A percentile compares a stretch with the other conserved stretches of the same genome.
phyloP scores from a whole-genome alignment of 768 basidiomycete genomes.

The Scleroderma citrinum region DNA sequence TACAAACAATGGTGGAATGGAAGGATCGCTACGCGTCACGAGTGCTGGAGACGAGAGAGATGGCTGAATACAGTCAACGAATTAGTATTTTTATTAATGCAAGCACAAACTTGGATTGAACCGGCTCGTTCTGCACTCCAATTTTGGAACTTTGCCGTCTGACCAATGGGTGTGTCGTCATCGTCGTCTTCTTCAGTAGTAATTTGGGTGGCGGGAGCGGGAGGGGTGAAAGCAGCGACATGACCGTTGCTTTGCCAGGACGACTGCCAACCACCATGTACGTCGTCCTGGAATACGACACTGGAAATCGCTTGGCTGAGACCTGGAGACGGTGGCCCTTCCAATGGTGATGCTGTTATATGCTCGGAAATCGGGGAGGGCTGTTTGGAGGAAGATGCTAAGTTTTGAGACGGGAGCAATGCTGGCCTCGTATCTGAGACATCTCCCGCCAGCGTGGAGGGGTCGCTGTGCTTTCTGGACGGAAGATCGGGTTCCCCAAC shows the following conservation, averaged over 20 bases:
- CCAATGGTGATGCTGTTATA: constrained; percentile 27
- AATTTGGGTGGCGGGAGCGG: constrained; percentile 17
- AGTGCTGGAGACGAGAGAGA: constrained; percentile 10
- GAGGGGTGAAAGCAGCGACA: constrained; percentile 6
- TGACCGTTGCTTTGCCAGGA: constrained; percentile 36
- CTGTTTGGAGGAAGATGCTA: constrained; percentile 7
- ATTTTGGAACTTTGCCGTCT: constrained; percentile 31
- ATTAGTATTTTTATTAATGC: not conserved
- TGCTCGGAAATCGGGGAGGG: constrained; percentile 20
- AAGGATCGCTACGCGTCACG: constrained; percentile 32
- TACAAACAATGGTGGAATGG: constrained; percentile 64
- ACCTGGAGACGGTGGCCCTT: constrained; percentile 15
- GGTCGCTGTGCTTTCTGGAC: constrained; percentile 8
- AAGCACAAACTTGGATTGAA: constrained; percentile 17
- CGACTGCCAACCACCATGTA: constrained; percentile 42
- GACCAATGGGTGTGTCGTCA: constrained; percentile 62
- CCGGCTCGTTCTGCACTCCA: constrained; percentile 14
- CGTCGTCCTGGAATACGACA: constrained; percentile 44
- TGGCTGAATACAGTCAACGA: constrained; percentile 7
- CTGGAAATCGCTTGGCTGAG: constrained; percentile 35
- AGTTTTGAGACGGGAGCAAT: constrained; percentile 4
- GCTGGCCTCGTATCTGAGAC: not conserved
- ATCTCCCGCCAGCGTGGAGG: constrained; percentile 1
- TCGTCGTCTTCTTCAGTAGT: constrained; percentile 54
- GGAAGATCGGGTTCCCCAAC: constrained; percentile 1